A percentile compares a stretch with the other conserved stretches of the same genome.
These are phyloP conservation scores for Guadua angustifolia DNA, from an alignment of 176 grass and related monocot genomes.

Conservation along the genomic window DNA sequence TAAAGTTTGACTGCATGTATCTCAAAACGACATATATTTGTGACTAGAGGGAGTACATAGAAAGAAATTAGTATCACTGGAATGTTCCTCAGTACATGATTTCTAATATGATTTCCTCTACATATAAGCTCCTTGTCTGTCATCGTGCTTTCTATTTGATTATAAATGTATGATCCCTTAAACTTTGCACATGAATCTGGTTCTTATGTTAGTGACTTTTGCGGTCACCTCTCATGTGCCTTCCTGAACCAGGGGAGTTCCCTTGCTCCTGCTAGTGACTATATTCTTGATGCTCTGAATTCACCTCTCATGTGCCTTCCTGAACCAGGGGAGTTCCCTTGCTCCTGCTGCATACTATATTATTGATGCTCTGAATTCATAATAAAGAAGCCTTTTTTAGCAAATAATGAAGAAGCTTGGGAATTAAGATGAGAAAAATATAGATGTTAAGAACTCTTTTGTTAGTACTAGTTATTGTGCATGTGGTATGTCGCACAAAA, in stretches of 20 bases:
- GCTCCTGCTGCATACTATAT: no score
- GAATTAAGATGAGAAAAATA: not conserved
- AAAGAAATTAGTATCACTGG: not conserved
- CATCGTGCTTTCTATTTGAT: constrained; percentile 1
- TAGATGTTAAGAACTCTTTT: not conserved
- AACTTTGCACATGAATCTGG: not conserved
- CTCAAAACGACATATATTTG: no score
- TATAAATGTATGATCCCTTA: constrained; percentile 7
- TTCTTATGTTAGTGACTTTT: constrained; percentile 20
- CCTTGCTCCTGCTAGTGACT: not conserved
- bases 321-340: no score
- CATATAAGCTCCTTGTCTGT: constrained; percentile 6
- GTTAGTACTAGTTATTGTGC: constrained; percentile 1
- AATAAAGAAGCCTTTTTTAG: not conserved
- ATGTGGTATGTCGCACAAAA: not conserved
- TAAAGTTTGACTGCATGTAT: no score
- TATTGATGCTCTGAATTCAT: not conserved
- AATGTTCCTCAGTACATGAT: not conserved
- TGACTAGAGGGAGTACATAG: not conserved
- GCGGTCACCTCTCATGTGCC: not conserved
- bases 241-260: no score
- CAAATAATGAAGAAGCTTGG: not conserved
- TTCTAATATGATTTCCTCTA: not conserved
- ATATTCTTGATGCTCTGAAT: not conserved
- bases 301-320: no score